phyloP scores from a whole-genome alignment of 2,329 filamentous ascomycete genomes.

The Hypoxylon sp. region DNA sequence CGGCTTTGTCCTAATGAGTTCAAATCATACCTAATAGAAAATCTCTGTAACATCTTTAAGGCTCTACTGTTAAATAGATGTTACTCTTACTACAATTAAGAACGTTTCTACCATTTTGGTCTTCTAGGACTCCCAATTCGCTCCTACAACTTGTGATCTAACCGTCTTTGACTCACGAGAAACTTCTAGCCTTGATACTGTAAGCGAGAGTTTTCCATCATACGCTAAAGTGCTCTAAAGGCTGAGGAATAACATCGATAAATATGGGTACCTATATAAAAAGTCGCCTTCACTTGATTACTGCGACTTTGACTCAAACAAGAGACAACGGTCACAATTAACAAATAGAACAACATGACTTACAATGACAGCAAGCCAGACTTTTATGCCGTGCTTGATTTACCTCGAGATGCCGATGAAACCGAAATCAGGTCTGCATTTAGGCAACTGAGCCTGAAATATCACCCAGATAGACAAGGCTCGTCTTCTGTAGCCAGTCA shows the following conservation, averaged over 20 bases:
- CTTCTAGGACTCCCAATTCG: not conserved
- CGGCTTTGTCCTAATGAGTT: no score
- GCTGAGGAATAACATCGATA: not conserved
- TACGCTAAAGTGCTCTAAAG: not conserved
- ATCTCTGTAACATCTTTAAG: not conserved
- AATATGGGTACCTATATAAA: not conserved
- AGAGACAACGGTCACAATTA: not conserved
- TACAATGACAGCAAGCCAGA: constrained; percentile 12
- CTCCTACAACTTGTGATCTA: not conserved
- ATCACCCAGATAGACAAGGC: constrained; percentile 22
- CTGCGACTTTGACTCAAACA: not conserved
- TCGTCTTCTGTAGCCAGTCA: constrained; percentile 6
- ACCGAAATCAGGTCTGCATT: constrained; percentile 22
- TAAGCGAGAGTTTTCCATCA: not conserved
- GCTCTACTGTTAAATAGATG: not conserved
- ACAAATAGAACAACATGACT: constrained; percentile 5
- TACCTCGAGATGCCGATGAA: constrained; percentile 6
- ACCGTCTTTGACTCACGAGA: not conserved
- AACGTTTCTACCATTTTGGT: not conserved
- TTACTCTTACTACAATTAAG: not conserved
- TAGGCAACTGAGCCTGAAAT: constrained; percentile 6
- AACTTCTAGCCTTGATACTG: not conserved
- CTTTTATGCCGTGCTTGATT: constrained; percentile 15
- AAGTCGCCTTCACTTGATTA: not conserved
- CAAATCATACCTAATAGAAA: no score